phyloP scores from a whole-genome alignment of 2,329 filamentous ascomycete genomes.

The Zelopaecilomyces penicillatus region DNA sequence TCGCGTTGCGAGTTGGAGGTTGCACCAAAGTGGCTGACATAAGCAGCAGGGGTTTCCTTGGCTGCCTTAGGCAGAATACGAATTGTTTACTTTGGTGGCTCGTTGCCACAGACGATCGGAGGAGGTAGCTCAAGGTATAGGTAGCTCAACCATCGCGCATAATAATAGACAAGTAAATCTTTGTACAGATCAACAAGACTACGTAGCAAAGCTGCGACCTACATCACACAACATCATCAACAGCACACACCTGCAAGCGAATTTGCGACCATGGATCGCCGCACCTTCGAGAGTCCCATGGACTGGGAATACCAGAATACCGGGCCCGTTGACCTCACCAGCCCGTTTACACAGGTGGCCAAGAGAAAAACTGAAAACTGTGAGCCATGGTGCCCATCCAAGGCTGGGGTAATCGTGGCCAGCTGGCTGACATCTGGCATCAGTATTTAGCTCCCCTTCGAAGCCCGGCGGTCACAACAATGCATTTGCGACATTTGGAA shows the following conservation, averaged over 20 bases:
- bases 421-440: slow-evolving; percentile 1
- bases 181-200: too few relatives aligned
- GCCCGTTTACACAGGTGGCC: slow-evolving; percentile 50
- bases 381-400: slow-evolving; percentile 20
- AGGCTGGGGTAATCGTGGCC: neutral
- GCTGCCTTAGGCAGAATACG: slow-evolving; percentile 7
- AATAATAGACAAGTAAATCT: too few relatives aligned
- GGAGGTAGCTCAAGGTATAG: neutral
- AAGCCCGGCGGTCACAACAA: slow-evolving; percentile 25
- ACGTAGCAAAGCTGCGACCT: too few relatives aligned
- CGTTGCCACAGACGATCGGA: slow-evolving; percentile 18
- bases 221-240: neutral
- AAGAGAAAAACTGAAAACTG: slow-evolving; percentile 32
- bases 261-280: slow-evolving; percentile 36
- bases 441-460: slow-evolving; percentile 31
- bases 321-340: slow-evolving; percentile 51
- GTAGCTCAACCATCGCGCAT: too few relatives aligned
- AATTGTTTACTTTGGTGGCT: slow-evolving; percentile 26
- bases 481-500: slow-evolving; percentile 27
- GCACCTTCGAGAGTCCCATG: slow-evolving; percentile 55
- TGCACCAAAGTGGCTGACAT: slow-evolving; percentile 20
- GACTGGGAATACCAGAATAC: slow-evolving; percentile 56
- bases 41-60: slow-evolving; percentile 8
- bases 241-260: neutral
- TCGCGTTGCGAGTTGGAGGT: neutral